These are phyloP conservation scores for Microbotryum lychnidis-dioicae DNA, from an alignment of 1,284 basidiomycete species.

Conservation along the genomic window DNA sequence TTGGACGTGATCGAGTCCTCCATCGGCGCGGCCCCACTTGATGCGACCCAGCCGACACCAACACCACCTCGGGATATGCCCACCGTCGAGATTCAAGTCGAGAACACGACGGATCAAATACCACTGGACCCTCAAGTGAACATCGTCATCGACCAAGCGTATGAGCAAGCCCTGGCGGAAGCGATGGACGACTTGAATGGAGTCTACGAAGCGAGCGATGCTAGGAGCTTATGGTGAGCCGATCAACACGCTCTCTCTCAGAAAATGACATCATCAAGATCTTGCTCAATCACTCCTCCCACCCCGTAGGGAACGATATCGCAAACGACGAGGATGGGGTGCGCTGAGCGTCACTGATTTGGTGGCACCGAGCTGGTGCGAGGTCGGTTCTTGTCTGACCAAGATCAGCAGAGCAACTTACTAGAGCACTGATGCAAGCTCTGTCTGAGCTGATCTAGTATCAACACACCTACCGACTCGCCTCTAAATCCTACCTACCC, in stretches of 20 bases:
- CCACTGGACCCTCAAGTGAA: neutral
- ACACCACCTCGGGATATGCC: too few species aligned
- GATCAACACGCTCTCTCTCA: too few species aligned
- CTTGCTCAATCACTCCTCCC: too few species aligned
- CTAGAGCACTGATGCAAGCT: too few species aligned
- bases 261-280: neutral
- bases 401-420: too few species aligned
- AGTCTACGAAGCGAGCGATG: neutral
- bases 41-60: neutral
- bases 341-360: constrained; percentile 18
- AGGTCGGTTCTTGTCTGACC: neutral
- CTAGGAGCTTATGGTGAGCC: neutral
- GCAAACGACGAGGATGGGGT: constrained; percentile 17
- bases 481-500: constrained; percentile 15
- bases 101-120: neutral
- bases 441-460: neutral
- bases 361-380: constrained; percentile 21
- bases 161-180: neutral
- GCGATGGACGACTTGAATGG: neutral
- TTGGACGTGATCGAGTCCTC: constrained; percentile 1
- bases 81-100: neutral
- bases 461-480: constrained; percentile 23
- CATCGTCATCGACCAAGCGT: too few species aligned
- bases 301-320: constrained; percentile 13
- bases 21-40: neutral